These are phyloP conservation scores for Stephania yunnanensis DNA, from an alignment of 164 flowering plant genomes.

Conservation along the genomic window DNA sequence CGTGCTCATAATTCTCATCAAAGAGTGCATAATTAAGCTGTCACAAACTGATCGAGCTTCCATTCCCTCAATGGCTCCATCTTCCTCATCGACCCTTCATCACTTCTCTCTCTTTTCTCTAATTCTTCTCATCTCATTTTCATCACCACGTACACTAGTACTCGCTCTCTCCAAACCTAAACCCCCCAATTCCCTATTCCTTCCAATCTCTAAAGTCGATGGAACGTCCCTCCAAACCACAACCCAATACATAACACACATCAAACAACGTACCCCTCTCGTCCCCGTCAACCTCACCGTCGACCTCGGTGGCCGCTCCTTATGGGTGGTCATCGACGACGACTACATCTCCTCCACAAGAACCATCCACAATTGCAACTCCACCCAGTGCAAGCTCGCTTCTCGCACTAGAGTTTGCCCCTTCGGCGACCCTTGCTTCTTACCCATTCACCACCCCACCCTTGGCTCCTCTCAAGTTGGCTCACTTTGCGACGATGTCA, in stretches of 20 bases:
- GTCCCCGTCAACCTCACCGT: slow-evolving; percentile 9
- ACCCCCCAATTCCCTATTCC: neutral
- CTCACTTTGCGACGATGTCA: slow-evolving; percentile 22
- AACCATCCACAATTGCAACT: slow-evolving; percentile 9
- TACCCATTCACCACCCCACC: neutral
- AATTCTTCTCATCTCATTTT: neutral
- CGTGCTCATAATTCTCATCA: too few species aligned
- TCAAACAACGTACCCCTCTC: slow-evolving; percentile 7
- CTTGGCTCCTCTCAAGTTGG: slow-evolving; percentile 1
- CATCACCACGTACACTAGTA: neutral
- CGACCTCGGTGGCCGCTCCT: slow-evolving; percentile 13
- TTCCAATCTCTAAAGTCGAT: slow-evolving; percentile 16
- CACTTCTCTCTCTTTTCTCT: neutral
- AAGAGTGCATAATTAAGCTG: too few species aligned
- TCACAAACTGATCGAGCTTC: too few species aligned
- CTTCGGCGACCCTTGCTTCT: slow-evolving; percentile 29
- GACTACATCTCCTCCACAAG: slow-evolving; percentile 8
- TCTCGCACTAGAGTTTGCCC: slow-evolving; percentile 21
- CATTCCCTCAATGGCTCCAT: too few species aligned
- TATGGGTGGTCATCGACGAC: slow-evolving; percentile 14
- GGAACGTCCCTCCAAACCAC: neutral
- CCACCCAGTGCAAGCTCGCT: slow-evolving; percentile 13
- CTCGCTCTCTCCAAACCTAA: slow-evolving; percentile 8
- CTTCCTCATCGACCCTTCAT: too few species aligned
- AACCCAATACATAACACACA: slow-evolving; percentile 12